Conservation (phyloP, 2,329 filamentous ascomycete species). For the Fusarium sp. region DNA sequence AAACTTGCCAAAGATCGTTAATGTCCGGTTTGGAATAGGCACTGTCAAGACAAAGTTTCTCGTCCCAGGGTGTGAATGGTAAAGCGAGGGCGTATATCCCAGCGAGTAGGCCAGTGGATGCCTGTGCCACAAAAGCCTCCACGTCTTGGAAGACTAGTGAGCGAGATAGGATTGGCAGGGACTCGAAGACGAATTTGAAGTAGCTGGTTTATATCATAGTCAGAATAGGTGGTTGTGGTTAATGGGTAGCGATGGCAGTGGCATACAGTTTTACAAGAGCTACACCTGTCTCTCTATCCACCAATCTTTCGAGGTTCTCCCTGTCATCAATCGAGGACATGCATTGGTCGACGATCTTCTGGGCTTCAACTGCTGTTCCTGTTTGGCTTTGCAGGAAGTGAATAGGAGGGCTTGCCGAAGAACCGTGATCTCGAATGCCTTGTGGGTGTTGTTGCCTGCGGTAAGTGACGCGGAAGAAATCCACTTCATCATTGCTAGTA, state of each 20-base stretch:
- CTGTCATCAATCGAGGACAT: not conserved
- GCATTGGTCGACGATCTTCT: not conserved
- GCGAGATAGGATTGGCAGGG: not conserved
- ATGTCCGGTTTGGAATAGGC: conserved; percentile 3
- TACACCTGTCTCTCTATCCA: not conserved
- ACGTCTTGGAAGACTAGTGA: not conserved
- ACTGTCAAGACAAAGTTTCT: conserved; percentile 16
- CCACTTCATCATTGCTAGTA: conserved; percentile 1
- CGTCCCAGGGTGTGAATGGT: conserved; percentile 15
- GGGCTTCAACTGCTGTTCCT: not conserved
- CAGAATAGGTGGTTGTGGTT: fast-evolving
- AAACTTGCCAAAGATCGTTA: not conserved
- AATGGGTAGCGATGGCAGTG: fast-evolving
- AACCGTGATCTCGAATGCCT: not conserved
- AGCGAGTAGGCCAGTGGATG: not conserved
- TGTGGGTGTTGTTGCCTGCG: not conserved
- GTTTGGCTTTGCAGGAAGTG: conserved; percentile 9
- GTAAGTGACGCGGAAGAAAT: conserved; percentile 13
- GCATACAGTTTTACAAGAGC: conserved; percentile 10
- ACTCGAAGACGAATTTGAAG: conserved; percentile 10
- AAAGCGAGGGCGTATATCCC: conserved; percentile 8
- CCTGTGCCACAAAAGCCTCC: not conserved
- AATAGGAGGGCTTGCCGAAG: not conserved
- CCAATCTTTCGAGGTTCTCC: not conserved
- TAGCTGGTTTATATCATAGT: not conserved